A percentile compares a stretch with the other conserved stretches of the same genome.
Conservation (phyloP, 805 yeast species). For the Cyberlindnera americana region DNA sequence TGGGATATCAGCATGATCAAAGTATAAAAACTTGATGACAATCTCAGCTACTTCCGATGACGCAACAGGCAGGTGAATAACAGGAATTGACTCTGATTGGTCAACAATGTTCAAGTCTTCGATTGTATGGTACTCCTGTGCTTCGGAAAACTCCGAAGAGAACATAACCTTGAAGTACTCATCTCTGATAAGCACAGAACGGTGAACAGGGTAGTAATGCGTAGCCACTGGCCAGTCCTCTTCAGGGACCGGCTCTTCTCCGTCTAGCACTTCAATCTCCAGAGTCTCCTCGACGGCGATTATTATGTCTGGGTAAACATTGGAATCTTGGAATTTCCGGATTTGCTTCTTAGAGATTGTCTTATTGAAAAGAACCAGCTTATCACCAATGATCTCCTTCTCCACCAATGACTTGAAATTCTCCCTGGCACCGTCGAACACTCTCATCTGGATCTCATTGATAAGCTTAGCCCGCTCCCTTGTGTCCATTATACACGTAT, state of each 20-base stretch:
- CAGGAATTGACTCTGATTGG: slow-evolving; percentile 24
- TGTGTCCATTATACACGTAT: slow-evolving; percentile 28
- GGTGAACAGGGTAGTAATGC: slow-evolving; percentile 57
- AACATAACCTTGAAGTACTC: slow-evolving; percentile 67
- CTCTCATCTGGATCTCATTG: slow-evolving; percentile 25
- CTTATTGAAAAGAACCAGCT: slow-evolving; percentile 5
- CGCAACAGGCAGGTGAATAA: slow-evolving; percentile 30
- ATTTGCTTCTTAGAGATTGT: slow-evolving; percentile 11
- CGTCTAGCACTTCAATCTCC: slow-evolving; percentile 15
- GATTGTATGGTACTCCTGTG: slow-evolving; percentile 14
- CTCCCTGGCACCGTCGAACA: slow-evolving; percentile 21
- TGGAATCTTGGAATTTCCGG: slow-evolving; percentile 13
- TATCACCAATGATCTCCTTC: slow-evolving; percentile 18
- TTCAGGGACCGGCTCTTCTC: slow-evolving; percentile 9
- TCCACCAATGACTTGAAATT: slow-evolving; percentile 21
- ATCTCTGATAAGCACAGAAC: slow-evolving; percentile 55
- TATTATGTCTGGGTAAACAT: slow-evolving; percentile 45
- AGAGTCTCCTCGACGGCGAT: slow-evolving; percentile 35
- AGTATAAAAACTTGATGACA: slow-evolving; percentile 53
- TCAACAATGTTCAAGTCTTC: slow-evolving; percentile 16
- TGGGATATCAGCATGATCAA: slow-evolving; percentile 54
- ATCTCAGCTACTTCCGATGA: slow-evolving; percentile 43
- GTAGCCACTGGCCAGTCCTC: slow-evolving; percentile 13
- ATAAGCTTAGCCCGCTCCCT: slow-evolving; percentile 31
- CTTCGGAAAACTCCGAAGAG: slow-evolving; percentile 44